A percentile compares a stretch with the other conserved stretches of the same genome.
These are phyloP conservation scores for Papiliotrema flavescens DNA, from an alignment of 1,284 basidiomycete species.

Conservation along the genomic window DNA sequence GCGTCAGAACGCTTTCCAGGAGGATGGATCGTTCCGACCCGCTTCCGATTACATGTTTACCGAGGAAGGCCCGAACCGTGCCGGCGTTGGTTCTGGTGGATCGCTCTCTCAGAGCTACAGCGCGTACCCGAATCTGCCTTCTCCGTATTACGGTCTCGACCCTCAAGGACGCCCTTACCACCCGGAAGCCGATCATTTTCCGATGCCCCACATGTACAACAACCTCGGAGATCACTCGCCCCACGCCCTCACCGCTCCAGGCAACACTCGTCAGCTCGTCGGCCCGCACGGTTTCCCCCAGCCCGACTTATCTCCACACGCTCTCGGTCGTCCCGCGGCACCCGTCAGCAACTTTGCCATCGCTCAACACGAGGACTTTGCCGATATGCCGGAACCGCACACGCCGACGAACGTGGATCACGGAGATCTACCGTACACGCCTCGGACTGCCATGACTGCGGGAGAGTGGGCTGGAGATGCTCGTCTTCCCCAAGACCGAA, in stretches of 20 bases:
- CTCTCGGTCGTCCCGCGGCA: conserved; percentile 38
- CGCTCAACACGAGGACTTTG: conserved; percentile 32
- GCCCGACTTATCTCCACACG: conserved; percentile 22
- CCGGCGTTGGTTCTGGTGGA: conserved; percentile 30
- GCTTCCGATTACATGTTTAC: conserved; percentile 19
- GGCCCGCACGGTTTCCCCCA: conserved; percentile 22
- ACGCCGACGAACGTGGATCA: conserved; percentile 8
- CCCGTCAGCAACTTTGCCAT: conserved; percentile 33
- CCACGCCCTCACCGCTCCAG: conserved; percentile 5
- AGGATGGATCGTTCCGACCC: conserved; percentile 25
- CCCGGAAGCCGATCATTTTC: conserved; percentile 22
- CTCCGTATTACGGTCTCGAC: conserved; percentile 21
- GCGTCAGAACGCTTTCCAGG: conserved; percentile 26
- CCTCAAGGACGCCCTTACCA: conserved; percentile 32
- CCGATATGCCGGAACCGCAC: conserved; percentile 22
- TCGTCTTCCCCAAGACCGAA: conserved; percentile 5
- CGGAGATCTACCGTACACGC: conserved; percentile 16
- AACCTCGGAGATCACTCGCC: conserved; percentile 9
- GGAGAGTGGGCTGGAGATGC: conserved; percentile 19
- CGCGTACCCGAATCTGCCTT: conserved; percentile 17
- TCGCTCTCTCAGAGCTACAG: conserved; percentile 5
- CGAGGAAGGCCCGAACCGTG: conserved; percentile 25
- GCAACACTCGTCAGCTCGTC: conserved; percentile 31
- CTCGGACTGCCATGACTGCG: conserved; percentile 17
- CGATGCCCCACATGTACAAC: conserved; percentile 20